Evolutionary conservation across 495 filamentous ascomycete genomes (phyloP).

Genomic region (Tuber microsphaerosporum): DNA sequence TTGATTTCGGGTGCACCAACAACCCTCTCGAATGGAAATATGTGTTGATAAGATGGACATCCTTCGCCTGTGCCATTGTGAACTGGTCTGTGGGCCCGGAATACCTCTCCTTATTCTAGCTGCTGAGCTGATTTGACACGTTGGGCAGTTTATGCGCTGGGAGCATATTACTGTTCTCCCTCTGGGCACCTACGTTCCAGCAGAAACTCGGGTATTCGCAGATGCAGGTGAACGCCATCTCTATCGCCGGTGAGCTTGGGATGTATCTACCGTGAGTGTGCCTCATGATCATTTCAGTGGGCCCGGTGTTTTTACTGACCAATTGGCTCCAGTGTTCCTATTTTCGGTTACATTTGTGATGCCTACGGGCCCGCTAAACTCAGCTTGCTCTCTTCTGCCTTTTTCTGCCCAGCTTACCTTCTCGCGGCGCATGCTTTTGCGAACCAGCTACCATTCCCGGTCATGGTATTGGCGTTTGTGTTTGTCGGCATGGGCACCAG

Average conservation of each 20-base stretch:
- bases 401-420: conserved; percentile 76
- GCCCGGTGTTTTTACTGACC: conserved; percentile 9
- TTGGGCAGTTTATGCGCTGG: conserved; percentile 63
- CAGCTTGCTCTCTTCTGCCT: conserved; percentile 57
- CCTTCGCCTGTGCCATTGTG: conserved; percentile 26
- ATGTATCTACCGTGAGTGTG: conserved; percentile 64
- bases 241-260: conserved; percentile 76
- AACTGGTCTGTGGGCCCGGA: conserved; percentile 22
- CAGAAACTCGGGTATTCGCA: conserved; percentile 77
- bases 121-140: not conserved
- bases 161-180: conserved; percentile 78
- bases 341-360: conserved; percentile 86
- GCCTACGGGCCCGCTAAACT: conserved; percentile 71
- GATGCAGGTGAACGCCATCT: conserved; percentile 80
- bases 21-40: not conserved
- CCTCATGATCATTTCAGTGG: not conserved
- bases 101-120: not conserved
- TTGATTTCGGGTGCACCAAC: not conserved
- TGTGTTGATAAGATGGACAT: conserved; percentile 19
- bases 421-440: conserved; percentile 77
- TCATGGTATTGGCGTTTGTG: conserved; percentile 81
- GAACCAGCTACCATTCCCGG: conserved; percentile 63
- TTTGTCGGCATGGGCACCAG: conserved; percentile 74
- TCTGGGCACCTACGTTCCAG: conserved; percentile 86
- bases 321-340: conserved; percentile 50